phyloP scores from a whole-genome alignment of 805 yeast genomes.

The Dipodascus geniculatus region DNA sequence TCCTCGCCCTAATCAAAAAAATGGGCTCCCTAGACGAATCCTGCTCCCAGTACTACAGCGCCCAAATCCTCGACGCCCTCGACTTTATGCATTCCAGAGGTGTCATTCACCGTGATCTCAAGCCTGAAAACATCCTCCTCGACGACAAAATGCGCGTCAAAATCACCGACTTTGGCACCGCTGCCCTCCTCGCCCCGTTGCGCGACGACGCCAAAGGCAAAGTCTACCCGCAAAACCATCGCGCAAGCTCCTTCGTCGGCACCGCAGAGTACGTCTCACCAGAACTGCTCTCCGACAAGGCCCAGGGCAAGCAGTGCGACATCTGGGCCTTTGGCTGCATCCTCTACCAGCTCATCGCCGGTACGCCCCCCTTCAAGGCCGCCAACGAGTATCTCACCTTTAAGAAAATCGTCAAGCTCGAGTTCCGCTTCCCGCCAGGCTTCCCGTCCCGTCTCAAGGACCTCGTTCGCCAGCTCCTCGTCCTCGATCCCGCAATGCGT shows the following conservation, averaged over 20 bases:
- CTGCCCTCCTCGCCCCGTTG: conserved; percentile 48
- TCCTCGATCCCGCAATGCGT: conserved; percentile 60
- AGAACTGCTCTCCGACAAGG: conserved; percentile 65
- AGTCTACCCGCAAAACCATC: conserved; percentile 27
- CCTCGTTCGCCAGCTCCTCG: conserved; percentile 53
- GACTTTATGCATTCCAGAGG: conserved; percentile 82
- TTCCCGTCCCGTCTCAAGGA: conserved; percentile 54
- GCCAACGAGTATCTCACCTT: conserved; percentile 75
- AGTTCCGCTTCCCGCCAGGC: conserved; percentile 60
- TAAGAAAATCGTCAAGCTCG: conserved; percentile 72
- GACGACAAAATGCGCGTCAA: conserved; percentile 79
- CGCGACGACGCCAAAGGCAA: conserved; percentile 14
- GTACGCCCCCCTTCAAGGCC: conserved; percentile 84
- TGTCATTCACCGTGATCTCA: conserved; percentile 85
- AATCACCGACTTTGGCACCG: conserved; percentile 97
- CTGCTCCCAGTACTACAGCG: conserved; percentile 69
- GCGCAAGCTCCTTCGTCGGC: conserved; percentile 72
- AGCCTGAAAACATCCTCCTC: conserved; percentile 85
- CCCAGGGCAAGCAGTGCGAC: conserved; percentile 75
- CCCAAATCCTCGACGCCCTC: conserved; percentile 83
- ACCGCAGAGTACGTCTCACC: conserved; percentile 97
- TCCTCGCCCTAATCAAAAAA: conserved; percentile 52
- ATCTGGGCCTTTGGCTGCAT: conserved; percentile 95
- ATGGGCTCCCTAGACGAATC: conserved; percentile 63
- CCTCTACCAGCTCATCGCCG: conserved; percentile 69